phyloP scores from a whole-genome alignment of 169 alveolate genomes.

The Plasmodium knowlesi region DNA sequence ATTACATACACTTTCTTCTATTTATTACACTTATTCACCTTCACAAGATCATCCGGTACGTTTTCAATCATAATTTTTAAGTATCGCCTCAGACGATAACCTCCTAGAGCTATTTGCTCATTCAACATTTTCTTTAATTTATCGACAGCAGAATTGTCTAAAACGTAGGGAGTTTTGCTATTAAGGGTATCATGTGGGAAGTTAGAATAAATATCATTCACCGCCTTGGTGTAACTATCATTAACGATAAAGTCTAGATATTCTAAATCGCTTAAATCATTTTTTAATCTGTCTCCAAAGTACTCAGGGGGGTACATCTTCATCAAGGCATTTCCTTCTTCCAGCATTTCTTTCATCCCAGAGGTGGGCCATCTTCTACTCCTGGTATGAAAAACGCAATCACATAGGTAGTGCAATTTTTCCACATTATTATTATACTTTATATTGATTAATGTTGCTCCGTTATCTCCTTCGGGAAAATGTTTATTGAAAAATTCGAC shows the following conservation, averaged over 20 bases:
- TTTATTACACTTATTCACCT: background rate
- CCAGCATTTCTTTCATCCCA: background rate
- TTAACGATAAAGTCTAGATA: slow-evolving; percentile 30
- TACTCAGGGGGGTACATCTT: slow-evolving; percentile 43
- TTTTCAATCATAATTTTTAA: slow-evolving; percentile 53
- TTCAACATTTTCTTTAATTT: slow-evolving; percentile 25
- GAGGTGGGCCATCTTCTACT: slow-evolving; percentile 34
- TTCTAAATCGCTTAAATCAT: background rate
- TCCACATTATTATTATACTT: slow-evolving; percentile 23
- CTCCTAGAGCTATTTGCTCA: slow-evolving; percentile 64
- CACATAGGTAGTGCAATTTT: slow-evolving; percentile 65
- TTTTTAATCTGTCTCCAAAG: slow-evolving; percentile 49
- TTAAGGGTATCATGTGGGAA: slow-evolving; percentile 48
- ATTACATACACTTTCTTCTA: background rate
- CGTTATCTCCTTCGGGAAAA: slow-evolving; percentile 86
- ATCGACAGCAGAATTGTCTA: background rate
- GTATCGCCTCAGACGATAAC: slow-evolving; percentile 48
- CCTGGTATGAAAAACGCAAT: slow-evolving; percentile 36
- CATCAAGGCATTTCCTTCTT: slow-evolving; percentile 28
- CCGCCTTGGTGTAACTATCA: slow-evolving; percentile 23
- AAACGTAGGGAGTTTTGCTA: background rate
- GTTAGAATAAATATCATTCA: slow-evolving; percentile 8
- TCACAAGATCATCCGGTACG: slow-evolving; percentile 29
- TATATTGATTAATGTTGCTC: slow-evolving; percentile 78
- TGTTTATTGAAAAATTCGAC: slow-evolving; percentile 70